These are phyloP conservation scores for Penicillium palitans DNA, from an alignment of 2,329 filamentous ascomycete genomes.

Conservation along the genomic window DNA sequence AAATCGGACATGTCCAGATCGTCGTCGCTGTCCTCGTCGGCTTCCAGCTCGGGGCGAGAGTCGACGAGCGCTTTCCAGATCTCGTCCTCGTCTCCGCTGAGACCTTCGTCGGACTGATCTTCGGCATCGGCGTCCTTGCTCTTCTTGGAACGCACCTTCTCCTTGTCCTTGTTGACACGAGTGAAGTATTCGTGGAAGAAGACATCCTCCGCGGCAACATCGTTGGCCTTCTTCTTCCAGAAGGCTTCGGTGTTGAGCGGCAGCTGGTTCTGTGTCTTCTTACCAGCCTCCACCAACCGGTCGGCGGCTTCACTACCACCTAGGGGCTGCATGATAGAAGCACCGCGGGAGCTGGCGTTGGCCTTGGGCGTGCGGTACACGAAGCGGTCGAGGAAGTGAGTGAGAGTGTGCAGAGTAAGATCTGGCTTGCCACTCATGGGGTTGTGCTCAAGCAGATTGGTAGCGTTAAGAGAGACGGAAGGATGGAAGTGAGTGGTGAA, in stretches of 20 bases:
- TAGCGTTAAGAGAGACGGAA: conserved; percentile 81
- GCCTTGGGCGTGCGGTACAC: conserved; percentile 92
- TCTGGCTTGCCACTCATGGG: conserved; percentile 85
- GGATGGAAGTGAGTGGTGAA: conserved; percentile 86
- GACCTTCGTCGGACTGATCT: conserved; percentile 48
- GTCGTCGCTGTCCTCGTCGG: conserved; percentile 57
- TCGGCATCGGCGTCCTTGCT: conserved; percentile 51
- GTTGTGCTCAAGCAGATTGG: conserved; percentile 66
- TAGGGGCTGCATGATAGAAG: conserved; percentile 96
- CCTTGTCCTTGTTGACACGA: conserved; percentile 64
- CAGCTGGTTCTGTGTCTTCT: conserved; percentile 58
- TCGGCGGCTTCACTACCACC: conserved; percentile 61
- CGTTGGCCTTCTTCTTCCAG: conserved; percentile 85
- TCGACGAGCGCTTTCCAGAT: conserved; percentile 90
- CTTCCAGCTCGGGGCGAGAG: conserved; percentile 74
- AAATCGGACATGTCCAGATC: conserved; percentile 58
- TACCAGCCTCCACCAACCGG: conserved; percentile 60
- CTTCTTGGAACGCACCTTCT: conserved; percentile 54
- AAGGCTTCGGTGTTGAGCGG: conserved; percentile 85
- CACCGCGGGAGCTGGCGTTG: conserved; percentile 65
- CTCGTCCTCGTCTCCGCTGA: conserved; percentile 70
- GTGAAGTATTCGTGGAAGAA: conserved; percentile 99
- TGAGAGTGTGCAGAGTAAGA: conserved; percentile 82
- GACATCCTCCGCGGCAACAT: conserved; percentile 86
- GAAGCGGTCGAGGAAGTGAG: conserved; percentile 96